Percentiles rank a stretch among this genome's conserved stretches.
These are phyloP conservation scores for Hypoxylon rubiginosum DNA, from an alignment of 2,329 filamentous ascomycete genomes.

Conservation along the genomic window DNA sequence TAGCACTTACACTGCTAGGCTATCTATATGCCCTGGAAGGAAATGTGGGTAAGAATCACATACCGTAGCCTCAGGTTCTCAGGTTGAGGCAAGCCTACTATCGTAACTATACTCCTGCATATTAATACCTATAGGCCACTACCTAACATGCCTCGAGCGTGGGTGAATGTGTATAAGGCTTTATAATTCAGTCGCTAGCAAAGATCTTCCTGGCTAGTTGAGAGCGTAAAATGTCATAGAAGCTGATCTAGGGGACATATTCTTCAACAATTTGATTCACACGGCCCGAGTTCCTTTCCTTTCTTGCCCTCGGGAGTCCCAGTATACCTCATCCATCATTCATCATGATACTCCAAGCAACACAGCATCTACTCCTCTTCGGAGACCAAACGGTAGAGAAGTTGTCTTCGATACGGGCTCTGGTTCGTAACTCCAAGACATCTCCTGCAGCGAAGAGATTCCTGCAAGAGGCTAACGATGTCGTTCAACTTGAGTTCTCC, in stretches of 20 bases:
- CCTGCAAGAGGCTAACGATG: constrained; percentile 4
- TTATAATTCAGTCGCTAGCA: not conserved
- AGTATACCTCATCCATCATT: not conserved
- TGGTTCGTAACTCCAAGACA: constrained; percentile 4
- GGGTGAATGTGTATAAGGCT: not conserved
- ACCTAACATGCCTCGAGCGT: too few relatives aligned
- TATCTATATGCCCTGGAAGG: not conserved
- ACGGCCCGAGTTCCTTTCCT: not conserved
- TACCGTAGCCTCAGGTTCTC: not conserved
- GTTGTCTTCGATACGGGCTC: constrained; percentile 1
- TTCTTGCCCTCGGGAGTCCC: not conserved
- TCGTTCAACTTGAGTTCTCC: constrained; percentile 3
- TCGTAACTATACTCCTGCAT: not conserved
- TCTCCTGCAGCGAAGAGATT: constrained; percentile 6
- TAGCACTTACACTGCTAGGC: not conserved
- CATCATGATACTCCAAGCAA: not conserved
- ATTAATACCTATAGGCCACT: not conserved
- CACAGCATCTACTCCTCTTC: constrained; percentile 5
- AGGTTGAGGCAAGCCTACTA: not conserved
- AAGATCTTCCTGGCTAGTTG: not conserved
- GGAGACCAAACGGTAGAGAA: constrained; percentile 6
- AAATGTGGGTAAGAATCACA: not conserved
- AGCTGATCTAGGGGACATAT: not conserved
- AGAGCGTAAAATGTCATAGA: not conserved
- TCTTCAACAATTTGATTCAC: not conserved